Conservation (phyloP, 352 stramenopile species). For the Globisporangium spiculum region DNA sequence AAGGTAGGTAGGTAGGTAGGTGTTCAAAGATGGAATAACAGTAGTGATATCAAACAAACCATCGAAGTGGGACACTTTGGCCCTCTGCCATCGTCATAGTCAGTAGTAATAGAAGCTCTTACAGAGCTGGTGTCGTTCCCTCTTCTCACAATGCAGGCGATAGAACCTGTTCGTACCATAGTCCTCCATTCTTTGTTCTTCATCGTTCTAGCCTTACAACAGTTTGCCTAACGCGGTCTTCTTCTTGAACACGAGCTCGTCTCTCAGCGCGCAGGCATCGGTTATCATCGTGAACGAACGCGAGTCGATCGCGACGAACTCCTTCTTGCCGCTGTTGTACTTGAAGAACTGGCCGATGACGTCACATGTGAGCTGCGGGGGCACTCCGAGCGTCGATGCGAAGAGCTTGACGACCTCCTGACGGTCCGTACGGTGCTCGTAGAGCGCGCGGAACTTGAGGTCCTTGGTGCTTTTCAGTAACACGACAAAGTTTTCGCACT, state of each 20-base stretch:
- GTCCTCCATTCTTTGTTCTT: not conserved
- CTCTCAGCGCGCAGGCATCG: conserved; percentile 60
- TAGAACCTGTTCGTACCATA: not conserved
- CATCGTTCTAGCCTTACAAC: not conserved
- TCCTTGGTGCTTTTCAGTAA: conserved; percentile 72
- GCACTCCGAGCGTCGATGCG: conserved; percentile 28
- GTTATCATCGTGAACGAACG: conserved; percentile 73
- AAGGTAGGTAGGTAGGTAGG: not conserved
- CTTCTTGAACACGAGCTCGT: conserved; percentile 55
- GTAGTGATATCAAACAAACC: not conserved
- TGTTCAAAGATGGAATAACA: not conserved
- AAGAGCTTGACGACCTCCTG: conserved; percentile 42
- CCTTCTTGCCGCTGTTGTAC: conserved; percentile 84
- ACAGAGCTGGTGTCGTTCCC: not conserved
- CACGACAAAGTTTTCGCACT: conserved; percentile 71
- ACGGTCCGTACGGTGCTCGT: conserved; percentile 57
- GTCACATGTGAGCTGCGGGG: conserved; percentile 28
- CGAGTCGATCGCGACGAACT: conserved; percentile 61
- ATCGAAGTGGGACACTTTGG: not conserved
- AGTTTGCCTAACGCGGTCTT: conserved; percentile 17
- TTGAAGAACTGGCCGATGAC: conserved; percentile 75
- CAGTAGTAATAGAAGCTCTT: not conserved
- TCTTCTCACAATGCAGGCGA: not conserved
- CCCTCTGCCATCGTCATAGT: not conserved
- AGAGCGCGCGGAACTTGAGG: conserved; percentile 71